A percentile compares a stretch with the other conserved stretches of the same genome.
phyloP scores from a whole-genome alignment of 2,329 filamentous ascomycete genomes.

The Aspergillus sojae region DNA sequence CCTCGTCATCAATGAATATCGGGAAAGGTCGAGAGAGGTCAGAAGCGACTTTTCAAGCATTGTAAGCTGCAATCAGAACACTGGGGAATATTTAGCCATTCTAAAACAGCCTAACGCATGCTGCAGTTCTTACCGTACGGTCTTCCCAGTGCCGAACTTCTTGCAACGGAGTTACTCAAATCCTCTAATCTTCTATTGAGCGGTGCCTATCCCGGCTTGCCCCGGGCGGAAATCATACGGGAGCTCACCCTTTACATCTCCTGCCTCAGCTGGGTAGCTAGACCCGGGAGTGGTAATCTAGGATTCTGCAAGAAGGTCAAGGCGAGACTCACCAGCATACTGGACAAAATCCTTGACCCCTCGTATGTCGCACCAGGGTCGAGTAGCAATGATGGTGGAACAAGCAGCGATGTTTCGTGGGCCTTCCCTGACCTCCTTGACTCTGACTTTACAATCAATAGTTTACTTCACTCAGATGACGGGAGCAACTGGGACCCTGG shows the following conservation, averaged over 20 bases:
- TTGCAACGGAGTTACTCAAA: background rate
- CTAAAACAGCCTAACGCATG: background rate
- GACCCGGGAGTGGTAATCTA: background rate
- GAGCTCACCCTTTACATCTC: background rate
- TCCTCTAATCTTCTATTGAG: background rate
- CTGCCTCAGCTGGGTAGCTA: background rate
- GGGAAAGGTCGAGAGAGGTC: background rate
- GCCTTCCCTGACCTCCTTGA: background rate
- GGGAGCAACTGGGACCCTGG: background rate
- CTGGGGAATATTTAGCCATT: background rate
- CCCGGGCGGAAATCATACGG: background rate
- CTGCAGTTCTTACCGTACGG: background rate
- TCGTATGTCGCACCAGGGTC: background rate
- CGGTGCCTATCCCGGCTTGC: background rate
- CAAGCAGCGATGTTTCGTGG: background rate
- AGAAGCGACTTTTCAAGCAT: background rate
- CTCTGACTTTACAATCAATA: background rate
- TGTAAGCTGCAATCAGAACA: background rate
- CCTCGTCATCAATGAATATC: background rate
- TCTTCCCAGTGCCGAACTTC: background rate
- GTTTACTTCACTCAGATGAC: background rate
- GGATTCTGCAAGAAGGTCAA: slow-evolving; percentile 7
- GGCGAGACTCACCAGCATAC: slow-evolving; percentile 3
- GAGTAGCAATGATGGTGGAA: background rate
- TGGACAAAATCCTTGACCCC: slow-evolving; percentile 6